phyloP scores from a whole-genome alignment of 345 rosid genomes.

The Ceriops decandra region DNA sequence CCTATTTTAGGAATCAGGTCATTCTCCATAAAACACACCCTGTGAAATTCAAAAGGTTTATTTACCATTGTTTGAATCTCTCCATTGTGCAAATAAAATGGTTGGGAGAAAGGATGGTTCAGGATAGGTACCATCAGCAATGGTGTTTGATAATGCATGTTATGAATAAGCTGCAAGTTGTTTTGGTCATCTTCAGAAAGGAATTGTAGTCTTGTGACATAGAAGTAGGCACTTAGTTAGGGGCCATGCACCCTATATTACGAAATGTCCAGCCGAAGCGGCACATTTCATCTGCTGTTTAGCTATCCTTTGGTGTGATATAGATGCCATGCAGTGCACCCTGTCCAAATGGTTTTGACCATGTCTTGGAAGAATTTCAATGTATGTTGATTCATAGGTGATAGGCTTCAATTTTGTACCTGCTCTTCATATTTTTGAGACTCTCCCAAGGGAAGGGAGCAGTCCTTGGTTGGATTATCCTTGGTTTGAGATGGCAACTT shows the following conservation, averaged over 20 bases:
- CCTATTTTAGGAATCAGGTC: too few relatives aligned
- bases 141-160: too few relatives aligned
- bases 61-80: not conserved
- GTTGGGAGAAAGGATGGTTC: not conserved
- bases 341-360: not conserved
- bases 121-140: not conserved
- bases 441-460: not conserved
- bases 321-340: not conserved
- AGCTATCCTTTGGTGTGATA: too few relatives aligned
- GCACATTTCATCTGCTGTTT: too few relatives aligned
- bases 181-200: not conserved
- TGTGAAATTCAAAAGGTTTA: not conserved
- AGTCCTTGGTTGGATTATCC: not conserved
- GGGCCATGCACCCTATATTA: too few relatives aligned
- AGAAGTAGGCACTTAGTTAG: too few relatives aligned
- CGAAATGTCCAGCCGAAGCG: too few relatives aligned
- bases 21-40: not conserved
- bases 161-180: too few relatives aligned
- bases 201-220: not conserved
- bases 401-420: not conserved
- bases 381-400: not conserved
- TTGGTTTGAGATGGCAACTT: not conserved
- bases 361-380: not conserved
- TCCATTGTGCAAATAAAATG: too few relatives aligned
- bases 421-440: not conserved